Evolutionary conservation across 129 eudicot species (phyloP), one percentile per base, ranked within the genome.

Genomic region (Tanacetum coccineum): DNA sequence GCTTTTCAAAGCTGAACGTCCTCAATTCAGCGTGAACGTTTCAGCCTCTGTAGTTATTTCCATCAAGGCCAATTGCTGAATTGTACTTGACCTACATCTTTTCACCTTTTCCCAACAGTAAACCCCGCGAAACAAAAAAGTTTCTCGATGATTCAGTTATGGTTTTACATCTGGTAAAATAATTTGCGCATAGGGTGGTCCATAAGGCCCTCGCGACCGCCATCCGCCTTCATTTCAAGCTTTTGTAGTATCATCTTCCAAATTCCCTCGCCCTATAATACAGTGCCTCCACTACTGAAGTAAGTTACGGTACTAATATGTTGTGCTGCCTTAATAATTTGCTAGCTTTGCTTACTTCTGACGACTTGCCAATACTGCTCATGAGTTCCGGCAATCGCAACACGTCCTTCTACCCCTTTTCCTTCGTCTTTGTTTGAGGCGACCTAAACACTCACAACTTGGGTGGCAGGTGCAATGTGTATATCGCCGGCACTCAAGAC

Each of bases 201-300:
- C 89, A 76, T n/a, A 87, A 73, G 14, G 95, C n/a, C n/a, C 95
- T 28, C 87, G 71, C 9, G 95, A n/a, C 83, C 4, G 89, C 81
- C 95, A 83, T 87, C n/a, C 30, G 89, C 89, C 80, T 87, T 87
- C 95, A 87, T 87, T 67, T 87, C 81, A 13, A n/a, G 64, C 81
- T 67, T 83, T 87, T 10, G 81, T 78, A 20, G 49, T 79, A 4
- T 87, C 85, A 67, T 83, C 89, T 79, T 87, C n/a, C 95, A 3
- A 64, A 79, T 32, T 83, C 87, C 71, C 89, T 83, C 74, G n/a
- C 85, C 83, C 73, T 87, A n/a, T 87, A 12, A 81, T 83, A 59
- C 89, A n/a, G n/a, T n/a, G n/a, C n/a, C n/a, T n/a, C n/a, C n/a
- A n/a, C n/a, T n/a, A n/a, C n/a, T n/a, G n/a, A n/a, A n/a, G n/a